Evolutionary conservation across 2,329 filamentous ascomycete species (phyloP).

Genomic region (Neofusicoccum sp.): DNA sequence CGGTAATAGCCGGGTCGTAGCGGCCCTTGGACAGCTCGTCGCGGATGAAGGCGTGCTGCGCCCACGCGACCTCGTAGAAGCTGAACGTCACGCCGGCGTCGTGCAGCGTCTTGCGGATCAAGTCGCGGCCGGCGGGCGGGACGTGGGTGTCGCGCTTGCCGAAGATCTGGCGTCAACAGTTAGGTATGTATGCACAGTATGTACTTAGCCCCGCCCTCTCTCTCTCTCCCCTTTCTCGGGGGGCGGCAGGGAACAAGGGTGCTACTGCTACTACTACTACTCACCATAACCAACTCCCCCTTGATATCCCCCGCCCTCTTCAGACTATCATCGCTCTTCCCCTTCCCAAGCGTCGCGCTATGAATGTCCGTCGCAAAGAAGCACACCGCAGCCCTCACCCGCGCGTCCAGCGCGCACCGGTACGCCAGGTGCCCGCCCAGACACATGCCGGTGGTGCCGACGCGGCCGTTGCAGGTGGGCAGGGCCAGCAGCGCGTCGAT

Average conservation of each 20-base stretch:
- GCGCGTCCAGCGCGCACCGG: slow-evolving; percentile 68
- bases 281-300: slow-evolving; percentile 72
- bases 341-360: slow-evolving; percentile 68
- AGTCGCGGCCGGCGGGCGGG: slow-evolving; percentile 74
- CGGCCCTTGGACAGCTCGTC: slow-evolving; percentile 92
- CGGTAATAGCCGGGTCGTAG: slow-evolving; percentile 83
- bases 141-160: slow-evolving; percentile 90
- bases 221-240: not conserved
- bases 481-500: slow-evolving; percentile 42
- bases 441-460: slow-evolving; percentile 87
- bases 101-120: slow-evolving; percentile 79
- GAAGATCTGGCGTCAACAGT: slow-evolving; percentile 63
- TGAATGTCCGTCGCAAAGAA: slow-evolving; percentile 96
- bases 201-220: not conserved
- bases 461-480: slow-evolving; percentile 65
- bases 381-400: slow-evolving; percentile 74
- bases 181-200: not conserved
- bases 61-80: slow-evolving; percentile 90
- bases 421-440: slow-evolving; percentile 85
- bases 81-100: slow-evolving; percentile 71
- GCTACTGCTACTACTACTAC: slow-evolving; percentile 12
- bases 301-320: slow-evolving; percentile 64
- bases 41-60: slow-evolving; percentile 91
- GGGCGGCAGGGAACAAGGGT: not conserved
- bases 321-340: slow-evolving; percentile 63